Evolutionary conservation across 2,329 filamentous ascomycete genomes (phyloP).

Genomic region (Fusarium sp.): DNA sequence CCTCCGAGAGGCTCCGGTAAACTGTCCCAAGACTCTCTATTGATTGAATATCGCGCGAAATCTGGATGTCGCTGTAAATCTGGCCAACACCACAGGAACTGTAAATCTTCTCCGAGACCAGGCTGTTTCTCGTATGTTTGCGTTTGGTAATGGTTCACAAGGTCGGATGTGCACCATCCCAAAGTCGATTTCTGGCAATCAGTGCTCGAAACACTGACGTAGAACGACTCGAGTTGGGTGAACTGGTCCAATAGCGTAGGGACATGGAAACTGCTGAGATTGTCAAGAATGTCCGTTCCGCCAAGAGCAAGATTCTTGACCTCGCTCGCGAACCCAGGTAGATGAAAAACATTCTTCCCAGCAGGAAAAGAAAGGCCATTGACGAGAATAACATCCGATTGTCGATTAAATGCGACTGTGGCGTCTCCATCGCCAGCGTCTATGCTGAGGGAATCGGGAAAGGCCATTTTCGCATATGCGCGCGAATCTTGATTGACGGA

Average conservation of each 20-base stretch:
- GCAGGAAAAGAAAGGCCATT: conserved; percentile 9
- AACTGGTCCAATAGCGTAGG: conserved; percentile 31
- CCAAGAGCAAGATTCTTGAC: conserved; percentile 48
- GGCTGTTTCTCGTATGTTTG: conserved; percentile 45
- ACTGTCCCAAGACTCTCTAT: conserved; percentile 14
- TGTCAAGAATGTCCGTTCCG: conserved; percentile 1
- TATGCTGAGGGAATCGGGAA: conserved; percentile 51
- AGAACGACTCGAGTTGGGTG: conserved; percentile 47
- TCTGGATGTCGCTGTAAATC: conserved; percentile 47
- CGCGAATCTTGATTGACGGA: conserved; percentile 54
- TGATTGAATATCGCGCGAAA: conserved; percentile 46
- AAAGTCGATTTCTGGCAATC: conserved; percentile 28
- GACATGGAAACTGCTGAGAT: neutral
- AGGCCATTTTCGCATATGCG: conserved; percentile 46
- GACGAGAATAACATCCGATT: conserved; percentile 50
- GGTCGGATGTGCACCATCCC: conserved; percentile 51
- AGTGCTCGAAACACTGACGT: conserved; percentile 26
- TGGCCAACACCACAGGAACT: conserved; percentile 51
- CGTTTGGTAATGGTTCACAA: conserved; percentile 45
- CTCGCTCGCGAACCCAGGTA: conserved; percentile 48
- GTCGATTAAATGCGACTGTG: conserved; percentile 48
- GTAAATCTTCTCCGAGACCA: conserved; percentile 43
- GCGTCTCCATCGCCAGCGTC: conserved; percentile 41
- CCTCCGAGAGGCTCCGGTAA: conserved; percentile 8
- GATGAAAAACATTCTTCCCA: conserved; percentile 26